Evolutionary conservation across 2,329 filamentous ascomycete genomes (phyloP).

Genomic region (Penicillium frequentans): DNA sequence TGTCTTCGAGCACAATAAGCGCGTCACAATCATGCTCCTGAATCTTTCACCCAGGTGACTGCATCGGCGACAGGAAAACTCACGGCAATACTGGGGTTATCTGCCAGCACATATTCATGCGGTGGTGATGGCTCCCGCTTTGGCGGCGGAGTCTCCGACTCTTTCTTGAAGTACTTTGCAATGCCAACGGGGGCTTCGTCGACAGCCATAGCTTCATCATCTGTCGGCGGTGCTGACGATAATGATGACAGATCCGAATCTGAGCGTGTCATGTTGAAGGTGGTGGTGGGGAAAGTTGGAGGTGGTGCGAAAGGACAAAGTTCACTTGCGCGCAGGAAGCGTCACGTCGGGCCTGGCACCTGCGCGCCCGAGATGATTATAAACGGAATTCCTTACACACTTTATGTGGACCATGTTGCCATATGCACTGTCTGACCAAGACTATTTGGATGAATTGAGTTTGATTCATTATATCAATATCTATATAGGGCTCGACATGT

Average conservation of each 20-base stretch:
- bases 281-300: conserved; percentile 9
- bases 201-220: conserved; percentile 54
- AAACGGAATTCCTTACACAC: conserved; percentile 8
- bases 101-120: conserved; percentile 84
- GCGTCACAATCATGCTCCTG: conserved; percentile 21
- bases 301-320: conserved; percentile 31
- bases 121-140: conserved; percentile 86
- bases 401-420: neutral
- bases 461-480: neutral
- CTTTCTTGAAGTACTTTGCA: conserved; percentile 50
- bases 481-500: neutral
- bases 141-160: conserved; percentile 60
- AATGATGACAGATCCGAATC: conserved; percentile 60
- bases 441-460: neutral
- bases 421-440: neutral
- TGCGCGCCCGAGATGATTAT: conserved; percentile 15
- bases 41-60: neutral
- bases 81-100: conserved; percentile 91
- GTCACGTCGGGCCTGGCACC: conserved; percentile 16
- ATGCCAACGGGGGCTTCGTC: conserved; percentile 43
- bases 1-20: conserved; percentile 31
- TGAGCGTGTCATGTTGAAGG: conserved; percentile 47
- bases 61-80: conserved; percentile 45
- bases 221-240: conserved; percentile 59
- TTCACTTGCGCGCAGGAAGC: conserved; percentile 22